Conservation (phyloP, 306 rosid genomes). For the Malus sylvestris region DNA sequence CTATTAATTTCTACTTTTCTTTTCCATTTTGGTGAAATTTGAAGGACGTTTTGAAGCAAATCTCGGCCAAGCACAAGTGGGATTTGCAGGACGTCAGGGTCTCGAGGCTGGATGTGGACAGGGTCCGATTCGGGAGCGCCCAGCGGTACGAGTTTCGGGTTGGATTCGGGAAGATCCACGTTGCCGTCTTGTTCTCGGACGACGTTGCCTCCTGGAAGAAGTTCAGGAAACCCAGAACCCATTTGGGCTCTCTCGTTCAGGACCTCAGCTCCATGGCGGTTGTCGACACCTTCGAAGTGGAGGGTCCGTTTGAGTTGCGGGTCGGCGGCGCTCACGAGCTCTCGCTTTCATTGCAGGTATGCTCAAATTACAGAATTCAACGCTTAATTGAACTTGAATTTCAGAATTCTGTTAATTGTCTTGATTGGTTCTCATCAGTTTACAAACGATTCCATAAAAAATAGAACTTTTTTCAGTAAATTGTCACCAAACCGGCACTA, state of each 20-base stretch:
- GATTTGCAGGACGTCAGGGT: slow-evolving; percentile 38
- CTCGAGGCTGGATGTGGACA: slow-evolving; percentile 42
- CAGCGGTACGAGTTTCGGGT: slow-evolving; percentile 44
- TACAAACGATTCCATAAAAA: too few species aligned
- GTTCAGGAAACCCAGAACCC: slow-evolving; percentile 29
- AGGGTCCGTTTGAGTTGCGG: slow-evolving; percentile 68
- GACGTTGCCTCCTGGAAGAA: slow-evolving; percentile 56
- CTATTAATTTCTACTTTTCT: not conserved
- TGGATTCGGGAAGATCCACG: slow-evolving; percentile 40
- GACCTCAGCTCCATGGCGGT: slow-evolving; percentile 37
- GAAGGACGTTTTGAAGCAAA: slow-evolving; percentile 67
- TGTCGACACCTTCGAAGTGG: slow-evolving; percentile 48
- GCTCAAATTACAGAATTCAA: not conserved
- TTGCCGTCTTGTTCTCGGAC: slow-evolving; percentile 47
- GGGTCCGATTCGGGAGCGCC: slow-evolving; percentile 48
- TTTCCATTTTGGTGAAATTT: not conserved
- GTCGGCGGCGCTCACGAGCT: slow-evolving; percentile 33
- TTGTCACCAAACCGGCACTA: not conserved
- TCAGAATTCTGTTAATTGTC: not conserved
- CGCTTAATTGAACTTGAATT: not conserved
- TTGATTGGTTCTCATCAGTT: too few species aligned
- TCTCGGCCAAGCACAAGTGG: slow-evolving; percentile 58
- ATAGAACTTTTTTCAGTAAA: not conserved
- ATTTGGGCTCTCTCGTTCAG: slow-evolving; percentile 45
- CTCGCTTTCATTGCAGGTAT: slow-evolving; percentile 61